Percentiles rank a stretch among this genome's conserved stretches.
phyloP scores from a whole-genome alignment of 2,329 filamentous ascomycete species.

The Kalaharituber pfeilii region DNA sequence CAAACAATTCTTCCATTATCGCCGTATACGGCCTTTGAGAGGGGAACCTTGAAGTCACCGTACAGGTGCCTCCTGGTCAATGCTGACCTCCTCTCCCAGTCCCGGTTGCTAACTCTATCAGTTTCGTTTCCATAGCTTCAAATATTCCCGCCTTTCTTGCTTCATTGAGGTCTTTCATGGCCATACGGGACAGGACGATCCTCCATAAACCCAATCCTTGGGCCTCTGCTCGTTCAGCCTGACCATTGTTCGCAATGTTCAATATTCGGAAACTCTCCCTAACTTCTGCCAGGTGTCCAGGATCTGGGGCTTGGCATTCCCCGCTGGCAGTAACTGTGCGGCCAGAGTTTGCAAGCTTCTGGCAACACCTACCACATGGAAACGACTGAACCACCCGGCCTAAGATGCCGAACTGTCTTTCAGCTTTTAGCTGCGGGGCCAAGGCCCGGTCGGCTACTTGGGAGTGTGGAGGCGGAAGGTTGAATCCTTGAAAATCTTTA shows the following conservation, averaged over 20 bases:
- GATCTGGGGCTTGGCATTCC: no score
- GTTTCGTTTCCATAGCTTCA: slow-evolving; percentile 8
- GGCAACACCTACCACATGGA: background rate
- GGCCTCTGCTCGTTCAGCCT: background rate
- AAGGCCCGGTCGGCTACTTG: background rate
- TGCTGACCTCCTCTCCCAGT: slow-evolving; percentile 16
- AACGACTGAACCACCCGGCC: background rate
- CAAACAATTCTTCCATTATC: slow-evolving; percentile 16
- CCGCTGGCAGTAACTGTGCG: no score
- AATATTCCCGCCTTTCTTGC: background rate
- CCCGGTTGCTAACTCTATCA: slow-evolving; percentile 19
- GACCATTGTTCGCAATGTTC: background rate
- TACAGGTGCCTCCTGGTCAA: slow-evolving; percentile 2
- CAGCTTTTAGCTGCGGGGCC: background rate
- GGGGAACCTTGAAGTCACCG: slow-evolving; percentile 12
- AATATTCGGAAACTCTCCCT: no score
- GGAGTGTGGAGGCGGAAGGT: background rate
- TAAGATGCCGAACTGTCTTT: background rate
- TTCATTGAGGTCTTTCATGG: background rate
- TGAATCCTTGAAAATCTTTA: background rate
- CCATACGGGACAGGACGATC: slow-evolving; percentile 3
- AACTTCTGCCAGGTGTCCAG: no score
- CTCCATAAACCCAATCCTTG: slow-evolving; percentile 3
- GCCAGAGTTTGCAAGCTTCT: background rate
- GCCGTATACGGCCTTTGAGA: slow-evolving; percentile 4